A percentile compares a stretch with the other conserved stretches of the same genome.
Evolutionary conservation across 1,284 basidiomycete genomes (phyloP).

Genomic region (Trichosporon inkin): DNA sequence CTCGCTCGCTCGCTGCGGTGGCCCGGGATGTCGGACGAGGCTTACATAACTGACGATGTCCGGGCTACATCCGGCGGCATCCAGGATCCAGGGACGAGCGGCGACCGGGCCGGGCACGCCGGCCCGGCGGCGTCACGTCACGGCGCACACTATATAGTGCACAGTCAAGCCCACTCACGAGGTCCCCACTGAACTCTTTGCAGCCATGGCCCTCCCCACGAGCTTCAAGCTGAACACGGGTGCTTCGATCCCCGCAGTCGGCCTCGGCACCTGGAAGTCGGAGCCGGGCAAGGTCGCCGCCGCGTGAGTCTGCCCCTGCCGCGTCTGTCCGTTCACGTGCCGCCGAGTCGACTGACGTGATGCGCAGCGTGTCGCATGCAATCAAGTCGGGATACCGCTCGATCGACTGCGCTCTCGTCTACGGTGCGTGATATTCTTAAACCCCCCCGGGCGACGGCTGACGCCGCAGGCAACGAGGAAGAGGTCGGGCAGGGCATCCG

Average conservation of each 20-base stretch:
- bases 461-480: conserved; percentile 65
- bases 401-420: conserved; percentile 70
- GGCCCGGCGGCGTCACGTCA: no score
- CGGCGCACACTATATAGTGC: background rate
- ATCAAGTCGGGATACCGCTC: conserved; percentile 71
- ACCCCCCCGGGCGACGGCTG: background rate
- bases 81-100: no score
- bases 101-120: no score
- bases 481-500: conserved; percentile 79
- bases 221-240: conserved; percentile 57
- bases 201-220: conserved; percentile 12
- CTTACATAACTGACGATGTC: no score
- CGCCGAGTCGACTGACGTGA: background rate
- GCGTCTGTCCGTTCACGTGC: background rate
- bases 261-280: conserved; percentile 78
- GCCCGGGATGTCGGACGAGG: no score
- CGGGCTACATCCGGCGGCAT: no score
- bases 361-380: conserved; percentile 59
- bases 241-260: conserved; percentile 62
- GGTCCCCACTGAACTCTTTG: background rate
- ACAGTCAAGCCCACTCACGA: background rate
- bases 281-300: conserved; percentile 63
- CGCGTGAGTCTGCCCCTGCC: conserved; percentile 46
- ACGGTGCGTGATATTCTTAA: no score
- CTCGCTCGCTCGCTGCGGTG: no score